Base-by-base conservation (phyloP, 306 rosid genomes). In the Cyclanthera cordifolia region DNA sequence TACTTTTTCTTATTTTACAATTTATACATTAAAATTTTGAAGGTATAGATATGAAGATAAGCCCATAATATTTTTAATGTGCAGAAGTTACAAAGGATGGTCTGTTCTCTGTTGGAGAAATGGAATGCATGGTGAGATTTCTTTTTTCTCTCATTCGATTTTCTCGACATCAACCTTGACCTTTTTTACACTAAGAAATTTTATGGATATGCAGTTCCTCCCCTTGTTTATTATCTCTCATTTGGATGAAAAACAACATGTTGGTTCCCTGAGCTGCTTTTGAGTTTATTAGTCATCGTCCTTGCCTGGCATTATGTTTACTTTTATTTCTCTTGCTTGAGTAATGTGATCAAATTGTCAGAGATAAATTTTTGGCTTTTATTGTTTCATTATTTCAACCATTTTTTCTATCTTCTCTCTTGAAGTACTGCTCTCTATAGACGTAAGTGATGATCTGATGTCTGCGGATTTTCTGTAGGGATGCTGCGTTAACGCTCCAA, bases 1-100 rank as follows among this genome's bases (percentile, higher is more conserved):
- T 30, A n/a, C 25, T 32, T 61, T 68, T 48, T 68, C 27, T 48
- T 49, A 47, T 28, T 19, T 10, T 48, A n/a, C 58, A 28, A 25
- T 49, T 27, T 68, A 49, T n/a, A 14, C 39, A 32, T 17, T 28
- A 19, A 63, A 53, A 79, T 53, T 13, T 41, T 13, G 69, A 43
- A 64, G 69, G 53, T 43, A 21, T 43, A 43, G 28, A 64, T 64
- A 15, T 64, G 52, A 64, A 63, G 32, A 56, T 76, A 69, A 67
- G 68, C 66, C 59, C 80, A 27, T 67, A 51, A 58, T 52, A 41
- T 74, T 75, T 79, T 67, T 66, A 28, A 77, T 82, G 70, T 82
- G 73, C 99, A 93, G 96, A 93, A 85, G 95, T 93, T 76, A 93
- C 99, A 41, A 77, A 85, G 82, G 99, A 93, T 80, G 99, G 99